Evolutionary conservation across 306 rosid genomes (phyloP), one percentile per base, ranked within the genome.

Genomic region (Acacia crassicarpa): DNA sequence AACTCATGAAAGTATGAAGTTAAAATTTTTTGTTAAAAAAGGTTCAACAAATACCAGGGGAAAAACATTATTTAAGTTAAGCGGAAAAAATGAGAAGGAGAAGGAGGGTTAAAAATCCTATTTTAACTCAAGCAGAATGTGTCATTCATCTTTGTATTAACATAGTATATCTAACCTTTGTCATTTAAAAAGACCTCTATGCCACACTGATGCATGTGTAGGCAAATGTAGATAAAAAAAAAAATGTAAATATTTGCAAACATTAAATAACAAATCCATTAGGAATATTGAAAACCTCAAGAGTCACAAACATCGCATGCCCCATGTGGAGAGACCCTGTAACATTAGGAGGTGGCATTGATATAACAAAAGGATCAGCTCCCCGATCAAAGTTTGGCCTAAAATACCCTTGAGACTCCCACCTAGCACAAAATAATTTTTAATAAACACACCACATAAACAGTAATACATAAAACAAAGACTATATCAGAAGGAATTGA

Each of bases 291-390:
- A 80, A 84, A 83, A 95, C 98, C 98, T 95, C 98, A 78, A 95
- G 97, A 30, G 98, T 91, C 85, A 95, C 98, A 76, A 95, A 95
- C 98, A 95, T 95, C 1, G 98, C 98, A 78, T 95, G 98, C 40
- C 98, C 98, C 98, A 95, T 95, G 86, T 95, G 98, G 85, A 95
- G 87, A 19, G 98, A 95, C 63, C 98, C 98, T 12, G 98, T 95
- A 77, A 95, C 98, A 89, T 95, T 95, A 45, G 98, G 97, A 82
- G 98, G 98, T 3, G 98, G 98, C 98, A 95, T 95, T 51, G 97
- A 83, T 82, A 93, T 88, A 77, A 95, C 98, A 84, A 93, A 95
- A 44, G 98, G 92, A 82, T 89, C 92, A 44, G 84, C 86, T 84
- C 94, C 97, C 30, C 80, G 89, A 41, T 91, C 97, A 74, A 87